A percentile compares a stretch with the other conserved stretches of the same genome.
Evolutionary conservation across 768 basidiomycete genomes (phyloP).

Genomic region (Lentinula sp.): DNA sequence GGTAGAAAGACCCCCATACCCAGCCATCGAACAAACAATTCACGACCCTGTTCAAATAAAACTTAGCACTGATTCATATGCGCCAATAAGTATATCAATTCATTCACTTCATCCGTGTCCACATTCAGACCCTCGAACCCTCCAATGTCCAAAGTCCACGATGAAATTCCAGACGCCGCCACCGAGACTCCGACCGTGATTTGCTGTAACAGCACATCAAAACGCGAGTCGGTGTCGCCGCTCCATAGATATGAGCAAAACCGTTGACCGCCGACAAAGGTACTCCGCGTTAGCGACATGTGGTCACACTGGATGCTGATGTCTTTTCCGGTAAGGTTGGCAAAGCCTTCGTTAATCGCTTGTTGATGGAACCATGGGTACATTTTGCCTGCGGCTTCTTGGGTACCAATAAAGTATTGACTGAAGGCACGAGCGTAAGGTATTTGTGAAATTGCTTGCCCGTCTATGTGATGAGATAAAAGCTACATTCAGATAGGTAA

Average conservation of each 20-base stretch:
- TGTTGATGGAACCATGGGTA: slow-evolving; percentile 33
- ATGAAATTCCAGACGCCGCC: slow-evolving; percentile 28
- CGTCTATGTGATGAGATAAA: slow-evolving; percentile 14
- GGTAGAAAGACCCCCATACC: slow-evolving; percentile 31
- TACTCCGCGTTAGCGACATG: slow-evolving; percentile 29
- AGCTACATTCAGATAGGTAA: neutral
- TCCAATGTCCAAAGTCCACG: slow-evolving; percentile 31
- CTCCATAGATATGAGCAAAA: slow-evolving; percentile 33
- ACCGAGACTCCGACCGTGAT: slow-evolving; percentile 26
- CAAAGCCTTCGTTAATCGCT: slow-evolving; percentile 28
- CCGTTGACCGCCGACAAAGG: slow-evolving; percentile 28
- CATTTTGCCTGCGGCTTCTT: slow-evolving; percentile 29
- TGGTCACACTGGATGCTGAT: slow-evolving; percentile 20
- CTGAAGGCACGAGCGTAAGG: slow-evolving; percentile 27
- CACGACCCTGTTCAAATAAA: slow-evolving; percentile 17
- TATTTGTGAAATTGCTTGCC: slow-evolving; percentile 22
- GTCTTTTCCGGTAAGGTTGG: slow-evolving; percentile 22
- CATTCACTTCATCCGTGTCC: slow-evolving; percentile 19
- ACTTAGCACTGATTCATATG: neutral
- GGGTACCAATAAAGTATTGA: slow-evolving; percentile 29
- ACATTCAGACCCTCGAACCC: slow-evolving; percentile 26
- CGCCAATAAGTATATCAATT: neutral
- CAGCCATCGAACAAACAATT: slow-evolving; percentile 29
- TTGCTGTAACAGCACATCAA: slow-evolving; percentile 27
- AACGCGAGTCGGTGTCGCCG: slow-evolving; percentile 27